Conservation (phyloP, 139 green algal species). For the Klebsormidium nitens region DNA sequence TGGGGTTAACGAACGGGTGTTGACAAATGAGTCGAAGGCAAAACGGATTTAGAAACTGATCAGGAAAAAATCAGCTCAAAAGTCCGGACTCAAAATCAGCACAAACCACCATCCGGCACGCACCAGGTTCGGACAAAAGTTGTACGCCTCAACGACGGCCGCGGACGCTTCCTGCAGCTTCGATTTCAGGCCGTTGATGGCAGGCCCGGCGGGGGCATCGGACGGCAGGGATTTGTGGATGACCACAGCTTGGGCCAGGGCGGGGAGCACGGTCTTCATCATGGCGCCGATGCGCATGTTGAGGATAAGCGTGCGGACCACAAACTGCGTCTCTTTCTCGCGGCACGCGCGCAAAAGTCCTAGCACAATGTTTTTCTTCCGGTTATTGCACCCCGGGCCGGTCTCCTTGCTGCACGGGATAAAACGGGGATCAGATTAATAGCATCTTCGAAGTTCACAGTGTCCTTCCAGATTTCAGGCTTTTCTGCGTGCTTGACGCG, state of each 20-base stretch:
- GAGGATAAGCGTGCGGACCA: slow-evolving; percentile 42
- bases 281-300: slow-evolving; percentile 83
- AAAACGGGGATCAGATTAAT: too few relatives aligned
- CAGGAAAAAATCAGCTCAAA: too few relatives aligned
- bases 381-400: slow-evolving; percentile 5
- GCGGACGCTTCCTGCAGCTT: slow-evolving; percentile 23
- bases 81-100: too few relatives aligned
- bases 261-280: slow-evolving; percentile 67
- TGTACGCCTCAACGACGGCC: slow-evolving; percentile 61
- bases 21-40: too few relatives aligned
- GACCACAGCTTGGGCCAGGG: slow-evolving; percentile 60
- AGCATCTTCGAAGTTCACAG: too few relatives aligned
- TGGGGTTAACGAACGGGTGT: too few relatives aligned
- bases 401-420: slow-evolving; percentile 17
- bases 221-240: slow-evolving; percentile 66
- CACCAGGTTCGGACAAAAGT: slow-evolving; percentile 73
- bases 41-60: too few relatives aligned
- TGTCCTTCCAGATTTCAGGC: too few relatives aligned
- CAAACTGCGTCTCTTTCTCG: slow-evolving; percentile 24
- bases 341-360: slow-evolving; percentile 26
- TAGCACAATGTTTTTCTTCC: slow-evolving; percentile 26
- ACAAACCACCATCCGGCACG: too few relatives aligned
- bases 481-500: too few relatives aligned
- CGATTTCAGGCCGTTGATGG: slow-evolving; percentile 43
- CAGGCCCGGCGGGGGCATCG: slow-evolving; percentile 56